Evolutionary conservation across 1,284 basidiomycete species (phyloP).

Genomic region (Puccinia triticina): DNA sequence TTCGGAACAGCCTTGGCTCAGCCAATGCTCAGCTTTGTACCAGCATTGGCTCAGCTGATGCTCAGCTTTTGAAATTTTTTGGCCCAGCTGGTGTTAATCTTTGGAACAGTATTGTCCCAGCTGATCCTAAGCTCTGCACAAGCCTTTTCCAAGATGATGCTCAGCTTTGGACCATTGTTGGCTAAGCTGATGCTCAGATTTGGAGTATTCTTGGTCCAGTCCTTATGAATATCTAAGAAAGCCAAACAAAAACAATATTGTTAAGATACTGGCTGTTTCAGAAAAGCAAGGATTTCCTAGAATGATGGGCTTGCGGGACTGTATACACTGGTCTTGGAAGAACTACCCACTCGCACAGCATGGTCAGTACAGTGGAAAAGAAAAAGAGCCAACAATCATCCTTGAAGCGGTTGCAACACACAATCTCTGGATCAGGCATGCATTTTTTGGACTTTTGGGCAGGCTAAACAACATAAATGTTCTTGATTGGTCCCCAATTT

Average conservation of each 20-base stretch:
- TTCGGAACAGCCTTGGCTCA: too few relatives aligned
- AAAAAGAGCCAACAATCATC: background rate
- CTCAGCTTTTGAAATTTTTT: too few relatives aligned
- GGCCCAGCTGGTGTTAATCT: too few relatives aligned
- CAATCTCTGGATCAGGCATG: conserved; percentile 28
- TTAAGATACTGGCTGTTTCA: background rate
- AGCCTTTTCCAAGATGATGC: too few relatives aligned
- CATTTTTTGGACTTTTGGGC: conserved; percentile 23
- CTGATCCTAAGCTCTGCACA: too few relatives aligned
- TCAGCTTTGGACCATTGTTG: too few relatives aligned
- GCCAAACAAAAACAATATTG: conserved; percentile 8
- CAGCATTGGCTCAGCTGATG: too few relatives aligned
- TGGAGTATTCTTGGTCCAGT: background rate
- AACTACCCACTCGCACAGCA: background rate
- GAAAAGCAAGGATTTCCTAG: conserved; percentile 14
- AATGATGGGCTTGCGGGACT: background rate
- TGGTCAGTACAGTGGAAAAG: conserved; percentile 13
- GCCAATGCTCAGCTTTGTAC: too few relatives aligned
- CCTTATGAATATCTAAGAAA: background rate
- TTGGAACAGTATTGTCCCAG: too few relatives aligned
- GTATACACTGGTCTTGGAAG: conserved; percentile 27
- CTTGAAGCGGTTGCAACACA: conserved; percentile 25
- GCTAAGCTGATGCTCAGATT: background rate
- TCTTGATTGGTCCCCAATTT: background rate
- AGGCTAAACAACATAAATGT: conserved; percentile 31